Evolutionary conservation across 306 rosid genomes (phyloP), one percentile per base, ranked within the genome.

Genomic region (Cicer cuneatum): DNA sequence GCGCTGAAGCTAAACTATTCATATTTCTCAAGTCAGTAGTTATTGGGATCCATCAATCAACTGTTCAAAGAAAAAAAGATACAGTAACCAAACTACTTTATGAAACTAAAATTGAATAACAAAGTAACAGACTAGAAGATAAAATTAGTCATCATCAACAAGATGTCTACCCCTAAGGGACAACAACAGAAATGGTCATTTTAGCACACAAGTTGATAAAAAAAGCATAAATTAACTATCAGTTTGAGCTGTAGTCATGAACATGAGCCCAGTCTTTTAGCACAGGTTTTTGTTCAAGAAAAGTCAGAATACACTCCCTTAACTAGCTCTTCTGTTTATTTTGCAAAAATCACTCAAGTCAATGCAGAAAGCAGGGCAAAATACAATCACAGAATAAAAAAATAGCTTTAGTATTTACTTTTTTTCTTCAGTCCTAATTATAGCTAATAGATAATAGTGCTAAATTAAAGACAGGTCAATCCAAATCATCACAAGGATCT

Each of bases 1-100:
- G n/a, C n/a, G n/a, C n/a, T n/a, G n/a, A n/a, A 6, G 99, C 99
- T 79, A 94, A 87, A 83, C 75, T 74, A 80, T 94, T 94, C 99
- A 94, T 90, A 87, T 88, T 94, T 83, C 99, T 88, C 84, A 94
- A 87, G 80, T 87, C 90, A 54, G 85, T 85, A 61, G 99, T 92
- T 68, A 92, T 12, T 66, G n/a, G 96, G 87, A 88, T 94, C 99
- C 92, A 87, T 84, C 93, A 94, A 75, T 66, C 99, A 97, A 79
- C 99, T 94, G 87, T 58, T 72, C 41, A 72, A 64, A 83, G 38
- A 72, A 51, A 70, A 88, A 74, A 57, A 58, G 66, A 66, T 40
- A 65, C 46, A 56, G 72, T 54, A 18, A 52, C 61, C 79, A 74
- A 72, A 56, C 19, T 63, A 43, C 42, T 8, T 48, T 13, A 78